Conservation (phyloP, 495 filamentous ascomycete species). For the Aspergillus heteromorphus region DNA sequence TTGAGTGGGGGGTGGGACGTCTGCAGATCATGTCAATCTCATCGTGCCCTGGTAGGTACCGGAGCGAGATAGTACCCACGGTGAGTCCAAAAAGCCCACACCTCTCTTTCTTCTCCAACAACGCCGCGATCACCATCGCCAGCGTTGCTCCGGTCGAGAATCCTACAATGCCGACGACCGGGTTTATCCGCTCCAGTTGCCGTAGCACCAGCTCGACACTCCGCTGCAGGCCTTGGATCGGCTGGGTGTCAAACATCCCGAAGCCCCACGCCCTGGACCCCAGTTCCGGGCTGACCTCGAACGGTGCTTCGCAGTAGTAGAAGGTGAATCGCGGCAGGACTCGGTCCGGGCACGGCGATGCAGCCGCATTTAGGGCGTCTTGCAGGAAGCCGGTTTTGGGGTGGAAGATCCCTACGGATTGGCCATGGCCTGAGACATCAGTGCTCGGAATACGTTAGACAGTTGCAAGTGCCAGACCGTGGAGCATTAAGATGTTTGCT, state of each 20-base stretch:
- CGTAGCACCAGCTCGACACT: background rate
- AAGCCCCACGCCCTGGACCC: background rate
- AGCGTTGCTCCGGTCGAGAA: background rate
- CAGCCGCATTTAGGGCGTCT: background rate
- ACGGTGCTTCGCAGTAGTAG: background rate
- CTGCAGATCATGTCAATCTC: background rate
- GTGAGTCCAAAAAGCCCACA: background rate
- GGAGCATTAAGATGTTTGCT: background rate
- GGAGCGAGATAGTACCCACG: background rate
- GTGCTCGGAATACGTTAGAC: background rate
- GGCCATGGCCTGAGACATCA: constrained; percentile 1
- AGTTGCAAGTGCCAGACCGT: background rate
- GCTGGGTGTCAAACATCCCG: background rate
- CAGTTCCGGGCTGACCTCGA: background rate
- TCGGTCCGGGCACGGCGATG: background rate
- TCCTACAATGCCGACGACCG: background rate
- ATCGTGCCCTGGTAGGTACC: background rate
- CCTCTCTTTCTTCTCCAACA: background rate
- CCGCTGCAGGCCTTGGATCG: background rate
- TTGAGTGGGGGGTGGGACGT: constrained; percentile 8
- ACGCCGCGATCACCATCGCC: background rate
- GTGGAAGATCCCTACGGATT: constrained; percentile 8
- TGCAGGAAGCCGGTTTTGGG: constrained; percentile 13
- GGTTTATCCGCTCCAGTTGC: background rate
- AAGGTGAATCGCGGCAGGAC: background rate